Evolutionary conservation across 176 grass and related monocot species (phyloP), one percentile per base, ranked within the genome.

Genomic region (Oryza brachyantha): DNA sequence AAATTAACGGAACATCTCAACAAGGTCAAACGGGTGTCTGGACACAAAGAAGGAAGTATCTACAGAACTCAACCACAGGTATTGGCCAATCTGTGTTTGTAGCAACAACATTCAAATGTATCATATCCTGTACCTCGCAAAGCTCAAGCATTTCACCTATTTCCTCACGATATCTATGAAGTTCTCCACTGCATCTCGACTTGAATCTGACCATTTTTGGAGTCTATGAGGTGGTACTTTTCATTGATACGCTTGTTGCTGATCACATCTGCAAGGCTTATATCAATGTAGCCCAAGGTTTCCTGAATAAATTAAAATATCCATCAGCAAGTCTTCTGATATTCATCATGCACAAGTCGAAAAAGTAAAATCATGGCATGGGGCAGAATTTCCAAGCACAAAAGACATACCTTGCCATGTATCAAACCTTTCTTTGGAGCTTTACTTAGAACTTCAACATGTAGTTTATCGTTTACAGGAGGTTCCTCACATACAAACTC

Each of bases 111-210:
- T 57, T 43, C 41, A 11, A 59, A 50, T 66, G 40, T 83, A 32
- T 25, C 58, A 13, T n/a, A n/a, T 29, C 27, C n/a, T 83, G 62
- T 71, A 64, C 68, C 70, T 64, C 17, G 7, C 13, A 29, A 68
- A 40, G 38, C 50, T 64, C 45, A 16, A 46, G 61, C 45, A 65
- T 66, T 50, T 22, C 62, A 10, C 36, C 48, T 74, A 16, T 54
- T 39, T 63, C 77, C 61, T 81, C 26, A 13, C 22, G 8, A 13
- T 34, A 75, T 68, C 91, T 97, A 97, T 38, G 89, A 90, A 91
- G 88, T 86, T 70, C 79, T 91, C 96, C 96, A 99, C 76, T 79
- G 92, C 85, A 99, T 52, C 71, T 99, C 96, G 52, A 99, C 87
- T 78, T 93, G 96, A 79, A 99, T 89, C 66, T 75, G 83, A 58